Evolutionary conservation across 495 filamentous ascomycete species (phyloP).

Genomic region (Lasiosphaeria ovina): DNA sequence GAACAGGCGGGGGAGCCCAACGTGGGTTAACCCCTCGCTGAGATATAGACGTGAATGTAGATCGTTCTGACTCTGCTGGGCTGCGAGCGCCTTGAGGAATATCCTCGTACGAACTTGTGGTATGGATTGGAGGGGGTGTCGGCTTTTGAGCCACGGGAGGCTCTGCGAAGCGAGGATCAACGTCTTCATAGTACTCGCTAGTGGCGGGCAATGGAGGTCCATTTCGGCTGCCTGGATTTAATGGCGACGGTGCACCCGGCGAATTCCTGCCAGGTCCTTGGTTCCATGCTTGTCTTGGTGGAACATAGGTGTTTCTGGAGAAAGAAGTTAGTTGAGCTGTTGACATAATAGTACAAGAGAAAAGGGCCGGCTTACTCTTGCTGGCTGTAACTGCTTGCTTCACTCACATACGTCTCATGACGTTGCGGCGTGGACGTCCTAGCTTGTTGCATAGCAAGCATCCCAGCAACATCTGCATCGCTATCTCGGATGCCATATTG

Average conservation of each 20-base stretch:
- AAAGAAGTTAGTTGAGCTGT: not conserved
- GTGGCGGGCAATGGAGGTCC: slow-evolving; percentile 30
- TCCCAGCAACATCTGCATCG: slow-evolving; percentile 65
- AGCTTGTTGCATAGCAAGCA: slow-evolving; percentile 66
- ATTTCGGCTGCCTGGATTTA: slow-evolving; percentile 30
- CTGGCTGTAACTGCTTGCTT: slow-evolving; percentile 65
- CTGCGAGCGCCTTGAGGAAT: slow-evolving; percentile 64
- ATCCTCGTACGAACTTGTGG: slow-evolving; percentile 50
- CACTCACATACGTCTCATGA: slow-evolving; percentile 51
- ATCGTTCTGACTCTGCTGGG: slow-evolving; percentile 72
- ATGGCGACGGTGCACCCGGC: slow-evolving; percentile 36
- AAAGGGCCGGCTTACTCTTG: slow-evolving; percentile 60
- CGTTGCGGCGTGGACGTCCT: slow-evolving; percentile 37
- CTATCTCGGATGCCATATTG: slow-evolving; percentile 59
- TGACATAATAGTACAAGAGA: not conserved
- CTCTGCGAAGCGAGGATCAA: slow-evolving; percentile 78
- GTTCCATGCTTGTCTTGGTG: slow-evolving; percentile 60
- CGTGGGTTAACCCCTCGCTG: slow-evolving; percentile 84
- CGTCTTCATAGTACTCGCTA: slow-evolving; percentile 85
- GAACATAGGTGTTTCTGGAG: slow-evolving; percentile 55
- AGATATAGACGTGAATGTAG: slow-evolving; percentile 80
- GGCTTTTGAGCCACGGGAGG: slow-evolving; percentile 31
- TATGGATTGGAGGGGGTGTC: slow-evolving; percentile 29
- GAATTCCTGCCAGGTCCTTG: slow-evolving; percentile 46
- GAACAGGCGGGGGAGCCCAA: slow-evolving; percentile 58